phyloP scores from a whole-genome alignment of 805 yeast species.

The Metschnikowia peoriensis region DNA sequence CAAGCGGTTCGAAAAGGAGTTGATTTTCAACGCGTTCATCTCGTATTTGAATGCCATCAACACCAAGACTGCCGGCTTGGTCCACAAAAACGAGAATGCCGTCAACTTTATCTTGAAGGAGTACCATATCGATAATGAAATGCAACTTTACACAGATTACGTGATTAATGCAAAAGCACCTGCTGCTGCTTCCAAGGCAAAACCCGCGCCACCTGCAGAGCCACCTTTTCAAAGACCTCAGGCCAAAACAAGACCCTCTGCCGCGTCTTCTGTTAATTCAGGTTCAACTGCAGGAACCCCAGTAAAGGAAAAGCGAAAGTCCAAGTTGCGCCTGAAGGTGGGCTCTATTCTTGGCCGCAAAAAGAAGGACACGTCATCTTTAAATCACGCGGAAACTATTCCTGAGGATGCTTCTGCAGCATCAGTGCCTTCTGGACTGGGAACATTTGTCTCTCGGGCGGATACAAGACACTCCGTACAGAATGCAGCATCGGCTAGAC shows the following conservation, averaged over 20 bases:
- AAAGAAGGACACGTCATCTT: constrained; percentile 43
- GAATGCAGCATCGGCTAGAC: constrained; percentile 9
- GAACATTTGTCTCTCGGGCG: constrained; percentile 10
- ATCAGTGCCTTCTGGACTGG: constrained; percentile 17
- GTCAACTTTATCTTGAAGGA: constrained; percentile 59
- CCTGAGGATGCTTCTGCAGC: constrained; percentile 34
- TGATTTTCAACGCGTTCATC: constrained; percentile 61
- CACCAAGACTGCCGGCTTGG: constrained; percentile 22
- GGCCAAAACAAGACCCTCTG: constrained; percentile 6
- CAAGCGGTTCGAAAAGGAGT: constrained; percentile 58
- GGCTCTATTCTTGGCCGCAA: constrained; percentile 70
- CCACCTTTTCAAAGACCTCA: constrained; percentile 3
- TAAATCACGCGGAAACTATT: constrained; percentile 23
- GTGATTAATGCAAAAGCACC: constrained; percentile 24
- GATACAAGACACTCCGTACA: constrained; percentile 14
- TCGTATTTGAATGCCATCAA: constrained; percentile 49
- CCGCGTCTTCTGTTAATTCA: constrained; percentile 12
- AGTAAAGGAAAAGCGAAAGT: constrained; percentile 29
- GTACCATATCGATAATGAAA: constrained; percentile 37
- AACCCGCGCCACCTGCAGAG: background rate
- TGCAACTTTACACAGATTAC: constrained; percentile 36
- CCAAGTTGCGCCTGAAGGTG: constrained; percentile 62
- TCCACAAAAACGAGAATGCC: constrained; percentile 54
- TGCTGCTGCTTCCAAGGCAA: background rate
- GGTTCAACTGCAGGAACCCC: constrained; percentile 16